Percentiles rank a stretch among this genome's conserved stretches.
These are phyloP conservation scores for Debaryomyces udenii DNA, from an alignment of 1,139 yeast genomes.

Conservation along the genomic window DNA sequence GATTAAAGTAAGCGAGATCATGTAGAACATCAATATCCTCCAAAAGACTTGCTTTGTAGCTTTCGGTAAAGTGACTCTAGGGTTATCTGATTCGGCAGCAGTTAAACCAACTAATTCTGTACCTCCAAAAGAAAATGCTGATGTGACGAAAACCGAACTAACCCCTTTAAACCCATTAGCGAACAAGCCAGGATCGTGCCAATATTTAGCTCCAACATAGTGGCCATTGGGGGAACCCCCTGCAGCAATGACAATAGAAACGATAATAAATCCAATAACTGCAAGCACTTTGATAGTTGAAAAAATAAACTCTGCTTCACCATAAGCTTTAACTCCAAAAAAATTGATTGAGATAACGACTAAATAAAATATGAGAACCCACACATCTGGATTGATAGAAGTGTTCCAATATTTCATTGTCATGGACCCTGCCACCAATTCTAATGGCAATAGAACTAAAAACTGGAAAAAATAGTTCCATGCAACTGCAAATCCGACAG, in stretches of 20 bases:
- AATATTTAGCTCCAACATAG: slow-evolving; percentile 28
- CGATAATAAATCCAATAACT: slow-evolving; percentile 34
- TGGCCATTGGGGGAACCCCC: slow-evolving; percentile 37
- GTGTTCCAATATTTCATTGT: slow-evolving; percentile 36
- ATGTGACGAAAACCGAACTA: slow-evolving; percentile 42
- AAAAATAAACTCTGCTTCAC: slow-evolving; percentile 38
- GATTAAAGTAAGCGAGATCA: slow-evolving; percentile 34
- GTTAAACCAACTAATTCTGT: slow-evolving; percentile 46
- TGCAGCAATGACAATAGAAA: slow-evolving; percentile 33
- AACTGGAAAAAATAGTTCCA: slow-evolving; percentile 37
- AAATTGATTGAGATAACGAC: slow-evolving; percentile 33
- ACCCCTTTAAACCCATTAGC: slow-evolving; percentile 48
- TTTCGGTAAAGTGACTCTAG: slow-evolving; percentile 40
- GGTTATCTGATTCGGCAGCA: slow-evolving; percentile 46
- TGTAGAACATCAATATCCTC: slow-evolving; percentile 38
- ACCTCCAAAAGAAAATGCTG: slow-evolving; percentile 46
- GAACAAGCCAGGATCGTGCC: slow-evolving; percentile 38
- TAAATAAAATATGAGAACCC: slow-evolving; percentile 34
- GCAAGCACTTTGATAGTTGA: slow-evolving; percentile 36
- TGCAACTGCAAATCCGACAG: slow-evolving; percentile 39
- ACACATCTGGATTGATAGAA: slow-evolving; percentile 33
- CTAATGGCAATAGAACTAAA: slow-evolving; percentile 33
- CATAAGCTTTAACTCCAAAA: slow-evolving; percentile 39
- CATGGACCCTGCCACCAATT: slow-evolving; percentile 36
- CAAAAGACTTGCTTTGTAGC: slow-evolving; percentile 45